A percentile compares a stretch with the other conserved stretches of the same genome.
These are phyloP conservation scores for Bathelium albidoporum DNA, from an alignment of 495 filamentous ascomycete species.

Conservation along the genomic window DNA sequence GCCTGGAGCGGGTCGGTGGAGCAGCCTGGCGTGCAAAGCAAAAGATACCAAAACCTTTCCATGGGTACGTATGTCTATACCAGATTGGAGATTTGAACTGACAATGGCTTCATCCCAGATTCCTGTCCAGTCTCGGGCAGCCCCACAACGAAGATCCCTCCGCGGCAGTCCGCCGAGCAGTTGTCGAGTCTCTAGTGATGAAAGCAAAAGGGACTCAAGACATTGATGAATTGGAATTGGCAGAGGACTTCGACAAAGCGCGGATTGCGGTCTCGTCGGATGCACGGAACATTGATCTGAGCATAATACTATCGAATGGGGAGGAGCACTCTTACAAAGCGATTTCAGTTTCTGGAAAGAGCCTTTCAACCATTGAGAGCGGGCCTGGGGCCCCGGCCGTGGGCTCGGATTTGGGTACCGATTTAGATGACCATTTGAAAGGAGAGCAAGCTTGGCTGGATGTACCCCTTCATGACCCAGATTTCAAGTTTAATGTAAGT, in stretches of 20 bases:
- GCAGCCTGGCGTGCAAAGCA: conserved; percentile 34
- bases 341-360: neutral
- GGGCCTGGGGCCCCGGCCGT: neutral
- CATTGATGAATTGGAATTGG: neutral
- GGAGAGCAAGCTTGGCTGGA: conserved; percentile 36
- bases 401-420: neutral
- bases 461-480: conserved; percentile 45
- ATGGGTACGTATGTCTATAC: neutral
- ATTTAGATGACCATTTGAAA: conserved; percentile 6
- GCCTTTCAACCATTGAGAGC: neutral
- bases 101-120: neutral
- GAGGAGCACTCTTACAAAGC: neutral
- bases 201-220: conserved; percentile 1
- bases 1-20: conserved; percentile 45
- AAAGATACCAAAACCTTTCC: conserved; percentile 11
- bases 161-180: conserved; percentile 40
- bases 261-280: neutral
- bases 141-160: conserved; percentile 34
- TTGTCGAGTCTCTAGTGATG: conserved; percentile 25
- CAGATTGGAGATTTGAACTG: neutral
- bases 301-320: neutral
- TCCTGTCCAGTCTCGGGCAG: conserved; percentile 20
- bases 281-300: conserved; percentile 2
- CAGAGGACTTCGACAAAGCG: neutral
- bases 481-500: conserved; percentile 64